phyloP scores from a whole-genome alignment of 1,284 basidiomycete species.

The Vanrija sp. region DNA sequence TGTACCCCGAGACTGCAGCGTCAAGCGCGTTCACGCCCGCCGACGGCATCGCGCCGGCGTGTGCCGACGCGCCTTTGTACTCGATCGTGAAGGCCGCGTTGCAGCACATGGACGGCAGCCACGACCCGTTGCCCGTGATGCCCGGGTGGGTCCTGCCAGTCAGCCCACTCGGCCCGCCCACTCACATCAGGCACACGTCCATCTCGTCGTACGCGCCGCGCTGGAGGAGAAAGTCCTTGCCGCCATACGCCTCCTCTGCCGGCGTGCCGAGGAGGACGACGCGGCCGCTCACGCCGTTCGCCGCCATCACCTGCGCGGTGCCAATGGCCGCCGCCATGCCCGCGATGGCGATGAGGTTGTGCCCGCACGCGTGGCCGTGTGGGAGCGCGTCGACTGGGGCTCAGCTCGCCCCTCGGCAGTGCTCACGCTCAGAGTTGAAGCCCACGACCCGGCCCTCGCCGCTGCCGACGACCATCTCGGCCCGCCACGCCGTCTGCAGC shows the following conservation, averaged over 20 bases:
- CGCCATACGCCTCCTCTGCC: constrained; percentile 66
- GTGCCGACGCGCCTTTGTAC: constrained; percentile 20
- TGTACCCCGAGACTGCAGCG: constrained; percentile 51
- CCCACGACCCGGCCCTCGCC: constrained; percentile 24
- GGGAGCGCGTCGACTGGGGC: constrained; percentile 16
- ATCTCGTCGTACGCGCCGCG: constrained; percentile 54
- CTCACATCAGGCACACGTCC: constrained; percentile 71
- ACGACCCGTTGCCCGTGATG: constrained; percentile 8
- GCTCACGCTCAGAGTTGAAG: constrained; percentile 24
- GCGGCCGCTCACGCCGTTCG: constrained; percentile 57
- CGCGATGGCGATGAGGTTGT: constrained; percentile 44
- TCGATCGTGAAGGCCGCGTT: constrained; percentile 14
- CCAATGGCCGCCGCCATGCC: constrained; percentile 39
- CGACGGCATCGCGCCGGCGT: constrained; percentile 17
- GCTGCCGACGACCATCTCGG: constrained; percentile 18
- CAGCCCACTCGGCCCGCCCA: neutral
- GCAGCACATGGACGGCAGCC: constrained; percentile 7
- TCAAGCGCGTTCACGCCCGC: constrained; percentile 51
- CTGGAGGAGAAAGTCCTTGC: constrained; percentile 71
- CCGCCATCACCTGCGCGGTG: constrained; percentile 14
- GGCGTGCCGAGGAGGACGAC: constrained; percentile 76
- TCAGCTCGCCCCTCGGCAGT: too few species aligned
- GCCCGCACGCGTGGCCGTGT: constrained; percentile 57
- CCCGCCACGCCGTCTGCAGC: constrained; percentile 49
- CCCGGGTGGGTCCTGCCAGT: constrained; percentile 6